phyloP scores from a whole-genome alignment of 495 filamentous ascomycete species.

The Geopyxis carbonaria region DNA sequence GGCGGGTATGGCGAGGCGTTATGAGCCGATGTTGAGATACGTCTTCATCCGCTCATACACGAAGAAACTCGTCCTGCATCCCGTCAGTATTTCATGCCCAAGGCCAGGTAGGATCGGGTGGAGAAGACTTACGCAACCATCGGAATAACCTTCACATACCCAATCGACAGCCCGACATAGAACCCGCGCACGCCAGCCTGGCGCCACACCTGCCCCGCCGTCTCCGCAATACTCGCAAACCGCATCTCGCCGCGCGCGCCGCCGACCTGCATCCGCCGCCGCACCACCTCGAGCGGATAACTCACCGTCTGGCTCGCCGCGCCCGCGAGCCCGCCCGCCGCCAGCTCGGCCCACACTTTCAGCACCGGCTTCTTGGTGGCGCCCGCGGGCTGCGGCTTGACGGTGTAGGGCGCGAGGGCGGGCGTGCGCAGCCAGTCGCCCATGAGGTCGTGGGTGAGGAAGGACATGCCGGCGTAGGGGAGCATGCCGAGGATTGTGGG shows the following conservation, averaged over 20 bases:
- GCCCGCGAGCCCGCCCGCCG: constrained; percentile 68
- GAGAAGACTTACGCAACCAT: constrained; percentile 59
- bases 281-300: constrained; percentile 84
- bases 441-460: constrained; percentile 79
- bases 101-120: constrained; percentile 25
- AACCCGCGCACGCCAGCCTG: constrained; percentile 70
- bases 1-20: too few species aligned
- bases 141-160: constrained; percentile 84
- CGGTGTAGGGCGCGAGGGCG: constrained; percentile 49
- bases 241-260: constrained; percentile 83
- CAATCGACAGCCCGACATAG: constrained; percentile 84
- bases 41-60: constrained; percentile 73
- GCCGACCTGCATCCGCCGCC: constrained; percentile 87
- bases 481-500: constrained; percentile 86
- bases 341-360: constrained; percentile 64
- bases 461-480: constrained; percentile 93
- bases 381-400: constrained; percentile 25
- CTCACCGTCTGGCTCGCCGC: constrained; percentile 76
- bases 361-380: constrained; percentile 28
- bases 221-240: constrained; percentile 61
- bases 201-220: constrained; percentile 49
- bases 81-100: neutral
- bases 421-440: constrained; percentile 63
- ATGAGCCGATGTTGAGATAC: constrained; percentile 55
- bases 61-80: constrained; percentile 30